Evolutionary conservation across 169 alveolate genomes (phyloP).

Genomic region (Prorocentrum cordatum): DNA sequence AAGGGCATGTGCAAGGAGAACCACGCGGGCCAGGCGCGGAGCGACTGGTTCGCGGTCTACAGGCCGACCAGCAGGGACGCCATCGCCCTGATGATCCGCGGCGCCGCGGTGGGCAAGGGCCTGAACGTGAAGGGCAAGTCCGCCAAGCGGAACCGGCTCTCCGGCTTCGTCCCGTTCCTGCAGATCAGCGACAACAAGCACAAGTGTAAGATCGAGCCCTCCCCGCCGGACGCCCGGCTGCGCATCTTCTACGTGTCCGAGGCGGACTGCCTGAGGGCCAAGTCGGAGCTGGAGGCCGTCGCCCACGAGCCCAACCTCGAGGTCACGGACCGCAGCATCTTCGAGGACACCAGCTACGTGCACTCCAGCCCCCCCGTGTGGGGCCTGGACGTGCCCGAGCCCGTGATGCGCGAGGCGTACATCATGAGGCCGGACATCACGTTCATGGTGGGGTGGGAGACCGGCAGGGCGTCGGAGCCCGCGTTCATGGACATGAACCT

Average conservation of each 20-base stretch:
- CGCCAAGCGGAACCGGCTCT: conserved; percentile 50
- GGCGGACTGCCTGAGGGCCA: too few relatives aligned
- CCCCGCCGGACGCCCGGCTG: conserved; percentile 18
- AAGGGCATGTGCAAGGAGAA: too few relatives aligned
- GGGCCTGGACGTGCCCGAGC: conserved; percentile 49
- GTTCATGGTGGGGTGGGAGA: conserved; percentile 68
- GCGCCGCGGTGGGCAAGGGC: conserved; percentile 52
- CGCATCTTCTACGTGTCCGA: background rate
- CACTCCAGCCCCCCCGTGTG: background rate
- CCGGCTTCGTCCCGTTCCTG: conserved; percentile 68
- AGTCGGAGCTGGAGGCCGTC: too few relatives aligned
- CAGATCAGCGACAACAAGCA: conserved; percentile 42
- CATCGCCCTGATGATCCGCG: conserved; percentile 55
- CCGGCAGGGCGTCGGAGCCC: conserved; percentile 58
- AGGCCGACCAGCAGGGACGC: conserved; percentile 59
- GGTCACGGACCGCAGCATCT: too few relatives aligned
- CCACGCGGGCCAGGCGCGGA: background rate
- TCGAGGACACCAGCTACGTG: background rate
- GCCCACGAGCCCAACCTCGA: too few relatives aligned
- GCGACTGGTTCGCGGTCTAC: conserved; percentile 40
- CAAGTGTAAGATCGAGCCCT: conserved; percentile 5
- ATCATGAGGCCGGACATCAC: conserved; percentile 20
- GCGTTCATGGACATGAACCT: conserved; percentile 68
- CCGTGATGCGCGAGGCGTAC: conserved; percentile 32
- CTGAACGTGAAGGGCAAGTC: conserved; percentile 67